Evolutionary conservation across 306 rosid genomes (phyloP), one percentile per base, ranked within the genome.

Genomic region (Prunus fruticosa): DNA sequence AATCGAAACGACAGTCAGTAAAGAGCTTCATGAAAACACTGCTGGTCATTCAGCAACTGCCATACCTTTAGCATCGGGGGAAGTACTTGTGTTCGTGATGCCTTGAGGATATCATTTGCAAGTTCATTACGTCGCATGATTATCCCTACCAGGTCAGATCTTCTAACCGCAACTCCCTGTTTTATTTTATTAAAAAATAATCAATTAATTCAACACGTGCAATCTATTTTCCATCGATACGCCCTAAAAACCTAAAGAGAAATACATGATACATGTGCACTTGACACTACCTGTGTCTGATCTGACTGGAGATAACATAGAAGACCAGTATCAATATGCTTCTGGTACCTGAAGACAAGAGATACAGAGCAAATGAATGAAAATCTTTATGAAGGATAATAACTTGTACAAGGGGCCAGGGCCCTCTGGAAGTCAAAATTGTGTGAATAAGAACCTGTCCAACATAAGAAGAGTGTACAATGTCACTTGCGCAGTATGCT

Each of bases 51-150:
- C 34, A 73, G 34, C 80, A 82, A 75, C 54, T 25, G 15, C 25
- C 74, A 25, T 82, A 84, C 98, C 93, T 69, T 86, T 76, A 85
- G 79, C 97, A 94, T 89, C 68, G 95, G 91, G 68, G 98, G 97
- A 32, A 94, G 83, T 77, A 84, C 85, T 81, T 92, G 98, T 73
- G 67, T 81, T 57, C 74, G 86, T 62, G 91, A 88, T 80, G 97
- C 97, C 87, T 86, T 88, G 61, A 90, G 87, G 72, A 90, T 80
- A 79, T 92, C 89, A 80, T 82, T 90, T 80, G 98, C 95, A 78
- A 94, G 95, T 80, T 94, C 95, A 83, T 94, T 94, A 8, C 97
- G 95, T 22, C 87, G 88, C 94, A 94, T 92, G 80, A 94, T 82
- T 62, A 94, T 77, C 77, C 98, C 98, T 79, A 91, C 87, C 80